Base-by-base conservation (phyloP, 192 early-diverging fungal genomes). In the Gonapodya prolifera region DNA sequence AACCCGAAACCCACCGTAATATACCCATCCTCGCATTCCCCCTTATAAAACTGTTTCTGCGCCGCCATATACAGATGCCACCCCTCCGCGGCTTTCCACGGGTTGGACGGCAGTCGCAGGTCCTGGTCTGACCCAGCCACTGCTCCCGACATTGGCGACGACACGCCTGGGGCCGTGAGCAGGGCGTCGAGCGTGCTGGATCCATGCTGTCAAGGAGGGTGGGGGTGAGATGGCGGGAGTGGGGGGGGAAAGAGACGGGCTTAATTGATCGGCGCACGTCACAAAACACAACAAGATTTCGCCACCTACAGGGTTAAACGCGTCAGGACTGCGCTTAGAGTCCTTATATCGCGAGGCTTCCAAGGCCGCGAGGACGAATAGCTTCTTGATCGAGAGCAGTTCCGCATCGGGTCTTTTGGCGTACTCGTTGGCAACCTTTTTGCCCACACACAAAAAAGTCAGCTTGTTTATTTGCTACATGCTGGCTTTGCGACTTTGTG, bases 41-140 rank as follows among this genome's bases (percentile, higher is more conserved):
- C 88, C 0, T 76, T 76, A 75, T 89, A 89, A 76, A 85, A 88
- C 71, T 89, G 88, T 32, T 83, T 77, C 70, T 89, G 88, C 0
- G 85, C 82, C 0, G 88, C 78, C 30, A 88, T 77, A 79, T 88
- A 88, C 70, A 83, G 87, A 79, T 89, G 88, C 36, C 85, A 88
- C 31, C 87, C 88, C 75, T 89, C 88, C 2, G 88, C 88, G 0
- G 85, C 87, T 32, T 86, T 76, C 88, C 88, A 89, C 1, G 85
- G 83, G 34, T 87, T 86, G 69, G 86, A 83, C 28, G 86, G 45
- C 45, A 86, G 80, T 35, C 80, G 81, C 35, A 77, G 77, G 0
- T 84, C 84, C 74, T 70, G 80, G 79, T 82, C 33, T 86, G 81
- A 30, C 33, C 82, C 85, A 18, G 87, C 85, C 29, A 89, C 71